phyloP scores from a whole-genome alignment of 805 yeast species.

The Ogataea corticis region DNA sequence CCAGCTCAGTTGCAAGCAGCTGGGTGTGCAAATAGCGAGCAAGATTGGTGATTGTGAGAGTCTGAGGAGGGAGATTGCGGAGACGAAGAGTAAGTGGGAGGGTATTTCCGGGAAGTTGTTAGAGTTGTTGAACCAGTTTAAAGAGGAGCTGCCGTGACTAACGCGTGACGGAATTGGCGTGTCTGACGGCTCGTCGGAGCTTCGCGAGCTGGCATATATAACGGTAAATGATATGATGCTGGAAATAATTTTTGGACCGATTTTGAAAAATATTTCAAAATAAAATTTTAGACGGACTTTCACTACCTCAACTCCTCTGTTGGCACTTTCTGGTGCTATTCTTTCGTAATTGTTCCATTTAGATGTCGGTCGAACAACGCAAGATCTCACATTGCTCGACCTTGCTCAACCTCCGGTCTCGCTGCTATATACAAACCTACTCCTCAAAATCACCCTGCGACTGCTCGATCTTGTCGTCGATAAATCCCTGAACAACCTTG shows the following conservation, averaged over 20 bases:
- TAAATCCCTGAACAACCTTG: slow-evolving; percentile 36
- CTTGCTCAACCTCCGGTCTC: too few relatives aligned
- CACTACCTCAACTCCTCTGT: too few relatives aligned
- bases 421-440: not conserved
- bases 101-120: slow-evolving; percentile 18
- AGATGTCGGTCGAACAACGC: too few relatives aligned
- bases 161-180: too few relatives aligned
- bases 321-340: too few relatives aligned
- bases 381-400: too few relatives aligned
- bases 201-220: too few relatives aligned
- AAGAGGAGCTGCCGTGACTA: slow-evolving; percentile 5
- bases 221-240: too few relatives aligned
- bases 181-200: too few relatives aligned
- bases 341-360: not conserved
- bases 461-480: slow-evolving; percentile 32
- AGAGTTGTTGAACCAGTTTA: slow-evolving; percentile 12
- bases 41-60: slow-evolving; percentile 30
- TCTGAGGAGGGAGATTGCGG: slow-evolving; percentile 4
- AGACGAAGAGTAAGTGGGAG: slow-evolving; percentile 25
- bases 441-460: slow-evolving; percentile 21
- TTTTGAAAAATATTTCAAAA: too few relatives aligned
- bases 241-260: too few relatives aligned
- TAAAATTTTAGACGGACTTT: too few relatives aligned
- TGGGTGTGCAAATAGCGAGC: slow-evolving; percentile 21
- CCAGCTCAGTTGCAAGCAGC: slow-evolving; percentile 21